Base-by-base conservation (phyloP, 352 stramenopile genomes). In the Plasmopara viticola region DNA sequence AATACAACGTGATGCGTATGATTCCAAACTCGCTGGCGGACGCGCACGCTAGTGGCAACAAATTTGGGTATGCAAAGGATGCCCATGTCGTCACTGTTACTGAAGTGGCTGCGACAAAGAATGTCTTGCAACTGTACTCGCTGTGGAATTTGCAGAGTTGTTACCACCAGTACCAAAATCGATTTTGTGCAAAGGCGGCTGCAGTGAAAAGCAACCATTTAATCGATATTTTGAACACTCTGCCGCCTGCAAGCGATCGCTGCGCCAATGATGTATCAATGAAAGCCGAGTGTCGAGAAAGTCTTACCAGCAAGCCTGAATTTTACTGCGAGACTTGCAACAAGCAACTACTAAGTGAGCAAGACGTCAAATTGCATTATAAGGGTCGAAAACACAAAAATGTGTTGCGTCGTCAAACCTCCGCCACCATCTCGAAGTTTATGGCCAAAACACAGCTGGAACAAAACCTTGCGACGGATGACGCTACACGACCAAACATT, bases 1-100 rank as follows among this genome's bases (percentile, higher is more conserved):
- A 96, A 74, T 96, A 96, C 77, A 92, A 76, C 35, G 56, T 94
- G 30, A 86, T 70, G 52, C 76, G 84, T 25, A 94, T 94, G 84
- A 60, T 94, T 17, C 81, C 84, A 18, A 71, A 62, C 51, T 90
- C 84, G 38, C 65, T 67, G 20, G 74, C 87, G n/a, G 64, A 78
- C 25, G 62, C 58, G 7, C 62, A 56, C 35, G 49, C 53, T 37
- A 66, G 58, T 13, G 14, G 46, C 28, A 70, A 64, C 43, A 59
- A 64, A 5, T 70, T 56, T 41, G 59, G 55, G 28, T 68, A 62
- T 46, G 30, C 48, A 13, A 60, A 62, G 33, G 44, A 42, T 14
- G 43, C 47, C 4, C 43, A 37, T 29, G 53, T 64, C 33, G 74
- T 87, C 37, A 86, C 73, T 20, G 75, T 94, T 14, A 51, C 68